These are phyloP conservation scores for Cyberlindnera veronae DNA, from an alignment of 805 yeast species.

Conservation along the genomic window DNA sequence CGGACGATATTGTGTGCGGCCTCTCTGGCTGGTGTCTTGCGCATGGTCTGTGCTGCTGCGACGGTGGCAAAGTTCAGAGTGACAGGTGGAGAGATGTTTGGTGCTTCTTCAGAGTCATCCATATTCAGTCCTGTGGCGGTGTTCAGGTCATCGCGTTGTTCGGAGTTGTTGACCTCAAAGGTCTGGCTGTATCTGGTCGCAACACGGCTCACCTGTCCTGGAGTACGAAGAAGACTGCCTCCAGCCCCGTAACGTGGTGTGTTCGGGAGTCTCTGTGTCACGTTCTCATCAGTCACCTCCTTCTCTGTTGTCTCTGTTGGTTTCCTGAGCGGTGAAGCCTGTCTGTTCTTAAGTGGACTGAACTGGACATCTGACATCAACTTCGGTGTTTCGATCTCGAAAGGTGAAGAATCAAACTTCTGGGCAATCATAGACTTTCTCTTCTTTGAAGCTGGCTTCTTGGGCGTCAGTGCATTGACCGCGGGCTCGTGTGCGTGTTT, in stretches of 20 bases:
- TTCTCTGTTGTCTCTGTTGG: not conserved
- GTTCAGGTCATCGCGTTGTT: not conserved
- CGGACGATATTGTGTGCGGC: constrained; percentile 26
- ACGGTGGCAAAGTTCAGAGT: constrained; percentile 23
- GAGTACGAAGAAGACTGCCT: constrained; percentile 32
- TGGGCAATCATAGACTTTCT: constrained; percentile 27
- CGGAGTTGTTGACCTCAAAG: constrained; percentile 1
- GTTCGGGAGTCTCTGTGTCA: constrained; percentile 41
- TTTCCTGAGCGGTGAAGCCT: constrained; percentile 14
- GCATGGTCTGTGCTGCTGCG: not conserved
- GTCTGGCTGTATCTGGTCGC: constrained; percentile 20
- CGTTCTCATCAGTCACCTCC: constrained; percentile 10
- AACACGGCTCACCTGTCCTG: constrained; percentile 17
- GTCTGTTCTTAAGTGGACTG: constrained; percentile 18
- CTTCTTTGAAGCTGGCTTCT: constrained; percentile 17
- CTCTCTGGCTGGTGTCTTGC: constrained; percentile 23
- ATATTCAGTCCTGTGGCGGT: constrained; percentile 1
- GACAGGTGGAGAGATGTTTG: constrained; percentile 25
- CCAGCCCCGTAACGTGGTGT: constrained; percentile 45
- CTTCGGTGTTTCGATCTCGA: constrained; percentile 27
- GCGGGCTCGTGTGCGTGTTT: constrained; percentile 14
- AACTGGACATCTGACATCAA: constrained; percentile 26
- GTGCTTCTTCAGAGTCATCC: constrained; percentile 26
- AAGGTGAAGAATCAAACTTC: constrained; percentile 28
- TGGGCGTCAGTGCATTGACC: constrained; percentile 25